A percentile compares a stretch with the other conserved stretches of the same genome.
These are phyloP conservation scores for slime mould (Dictyostelium discoideum) DNA, from an alignment of 78 protist species.

Conservation along the genomic window dicty_2.7 NC_007091.3:991001-991500, in stretches of 20 bases:
- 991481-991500: constrained; percentile 66
- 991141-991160: constrained; percentile 19
- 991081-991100: constrained; percentile 68
- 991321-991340: background rate
- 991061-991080: constrained; percentile 86
- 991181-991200: constrained; percentile 89
- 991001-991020: constrained; percentile 48
- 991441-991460: constrained; percentile 90
- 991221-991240: constrained; percentile 94
- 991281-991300: constrained; percentile 29
- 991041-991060: constrained; percentile 90
- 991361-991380: constrained; percentile 87
- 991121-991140: constrained; percentile 89
- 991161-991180: constrained; percentile 59
- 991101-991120: constrained; percentile 92
- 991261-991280: background rate
- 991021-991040: constrained; percentile 77
- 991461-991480: constrained; percentile 85
- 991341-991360: background rate
- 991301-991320: background rate
- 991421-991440: constrained; percentile 96
- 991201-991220: constrained; percentile 96
- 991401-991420: constrained; percentile 97
- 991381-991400: constrained; percentile 90
- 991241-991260: constrained; percentile 33